Evolutionary conservation across 345 rosid genomes (phyloP), one percentile per base, ranked within the genome.

Genomic region (Laguncularia racemosa): DNA sequence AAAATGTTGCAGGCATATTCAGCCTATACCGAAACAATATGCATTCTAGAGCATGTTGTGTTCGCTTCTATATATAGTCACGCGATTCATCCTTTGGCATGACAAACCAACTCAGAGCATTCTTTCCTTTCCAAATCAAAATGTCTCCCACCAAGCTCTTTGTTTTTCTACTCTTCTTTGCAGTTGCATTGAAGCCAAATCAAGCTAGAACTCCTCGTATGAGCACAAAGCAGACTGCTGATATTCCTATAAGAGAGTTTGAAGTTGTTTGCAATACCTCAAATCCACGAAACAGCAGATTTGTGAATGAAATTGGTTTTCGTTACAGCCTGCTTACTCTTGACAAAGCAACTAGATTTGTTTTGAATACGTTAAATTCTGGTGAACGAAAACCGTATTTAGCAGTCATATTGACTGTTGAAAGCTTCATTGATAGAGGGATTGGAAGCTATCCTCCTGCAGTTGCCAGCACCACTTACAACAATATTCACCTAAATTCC

Each of bases 261-360:
- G 28, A 26, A 17, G 47, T 60, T 47, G 17, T 15, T 9, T n/a
- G 4, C 12, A 9, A 13, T 33, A 33, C 40, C 40, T 0, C 40
- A 12, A 38, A 48, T 48, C 43, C 67, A 26, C 43, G 60, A 28
- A 54, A 33, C 43, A 48, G 49, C 54, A 56, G 60, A 60, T 63
- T 63, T 55, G 0, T 48, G 60, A 63, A 13, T 1, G 56, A 55
- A 43, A 63, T 63, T 14, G 45, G 67, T 49, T 33, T 1, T 4
- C 7, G 23, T 40, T 40, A 48, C 20, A 54, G 53, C 17, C 46
- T 14, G 16, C 13, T 28, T 6, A 11, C 52, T 12, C 52, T 63
- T 8, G 0, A 49, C 33, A 13, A 1, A 20, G 59, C 43, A 21
- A 43, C 10, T 16, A 46, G 16, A 33, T 33, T 33, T 33, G 40